Base-by-base conservation (phyloP, 345 rosid species). In the Salix caprea region DNA sequence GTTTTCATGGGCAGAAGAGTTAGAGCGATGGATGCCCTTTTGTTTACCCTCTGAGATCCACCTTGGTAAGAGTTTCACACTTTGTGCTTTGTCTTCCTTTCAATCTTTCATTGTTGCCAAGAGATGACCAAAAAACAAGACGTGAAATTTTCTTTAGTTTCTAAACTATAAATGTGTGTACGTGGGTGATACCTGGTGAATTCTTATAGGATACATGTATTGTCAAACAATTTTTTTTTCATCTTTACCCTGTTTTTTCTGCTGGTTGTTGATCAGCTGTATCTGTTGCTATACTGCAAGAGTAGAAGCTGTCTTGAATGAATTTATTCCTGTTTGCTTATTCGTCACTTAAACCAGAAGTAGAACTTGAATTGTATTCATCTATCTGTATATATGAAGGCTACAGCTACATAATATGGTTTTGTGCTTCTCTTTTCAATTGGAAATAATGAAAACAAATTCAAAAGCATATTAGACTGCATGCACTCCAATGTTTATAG, bases 1-100 rank as follows among this genome's bases (percentile, higher is more conserved):
- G 66, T 90, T 80, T 81, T 83, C 95, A 15, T 95, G 99, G 97
- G 99, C 97, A 44, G 97, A 95, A 82, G 97, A 95, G 80, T 74
- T 95, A 82, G 99, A 95, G 84, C 92, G 91, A 71, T 95, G 99
- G 99, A 86, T 95, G 82, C 93, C 97, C 70, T 83, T 28, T 84
- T 93, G 92, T 85, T 86, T 93, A 82, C 99, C 99, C 74, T 86
- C 94, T 36, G 97, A 93, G 78, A 86, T 92, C 78, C 99, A 95
- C 86, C 92, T 95, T 46, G 97, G 99, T 93, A 89, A 76, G 0
- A 23, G 37, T 52, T 67, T 76, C 54, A 36, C n/a, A 30, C 52
- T 48, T 73, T 37, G 24, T n/a, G 56, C 23, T 70, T 13, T 44
- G 2, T 11, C 37, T 7, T 52, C 36, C 21, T 70, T 80, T 6